phyloP scores from a whole-genome alignment of 2,329 filamentous ascomycete genomes.

The Fusarium sp. region DNA sequence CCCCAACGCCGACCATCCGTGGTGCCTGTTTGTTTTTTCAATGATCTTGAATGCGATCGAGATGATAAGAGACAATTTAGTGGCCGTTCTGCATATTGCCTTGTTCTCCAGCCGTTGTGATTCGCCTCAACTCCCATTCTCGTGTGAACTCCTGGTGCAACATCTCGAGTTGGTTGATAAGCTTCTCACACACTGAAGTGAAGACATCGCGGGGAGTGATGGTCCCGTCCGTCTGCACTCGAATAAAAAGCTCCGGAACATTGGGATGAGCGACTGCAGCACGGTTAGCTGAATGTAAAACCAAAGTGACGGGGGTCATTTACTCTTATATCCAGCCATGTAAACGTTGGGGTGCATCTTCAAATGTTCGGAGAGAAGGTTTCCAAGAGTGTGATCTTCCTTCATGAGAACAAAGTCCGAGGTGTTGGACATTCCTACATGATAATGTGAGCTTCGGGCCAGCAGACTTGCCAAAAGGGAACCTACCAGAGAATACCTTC shows the following conservation, averaged over 20 bases:
- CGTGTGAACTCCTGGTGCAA: slow-evolving; percentile 91
- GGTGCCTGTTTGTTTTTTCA: slow-evolving; percentile 31
- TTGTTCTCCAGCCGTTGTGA: slow-evolving; percentile 76
- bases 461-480: not conserved
- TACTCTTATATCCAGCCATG: slow-evolving; percentile 93
- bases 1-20: slow-evolving; percentile 47
- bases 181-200: slow-evolving; percentile 80
- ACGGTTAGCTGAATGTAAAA: slow-evolving; percentile 14
- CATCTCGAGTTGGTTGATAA: slow-evolving; percentile 83
- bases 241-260: slow-evolving; percentile 73
- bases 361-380: slow-evolving; percentile 87
- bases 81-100: slow-evolving; percentile 58
- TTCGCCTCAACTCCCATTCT: slow-evolving; percentile 89
- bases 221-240: slow-evolving; percentile 90
- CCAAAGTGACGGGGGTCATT: slow-evolving; percentile 40
- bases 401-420: slow-evolving; percentile 96
- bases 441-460: slow-evolving; percentile 5
- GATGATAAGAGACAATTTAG: slow-evolving; percentile 34
- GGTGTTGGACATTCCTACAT: slow-evolving; percentile 84
- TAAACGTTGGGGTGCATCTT: slow-evolving; percentile 85
- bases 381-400: slow-evolving; percentile 95
- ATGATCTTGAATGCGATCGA: slow-evolving; percentile 16
- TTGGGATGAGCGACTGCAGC: slow-evolving; percentile 67
- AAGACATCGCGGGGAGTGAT: slow-evolving; percentile 92
- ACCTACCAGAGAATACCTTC: slow-evolving; percentile 87